Conservation (phyloP, 495 filamentous ascomycete genomes). For the Ascodesmis nigricans region DNA sequence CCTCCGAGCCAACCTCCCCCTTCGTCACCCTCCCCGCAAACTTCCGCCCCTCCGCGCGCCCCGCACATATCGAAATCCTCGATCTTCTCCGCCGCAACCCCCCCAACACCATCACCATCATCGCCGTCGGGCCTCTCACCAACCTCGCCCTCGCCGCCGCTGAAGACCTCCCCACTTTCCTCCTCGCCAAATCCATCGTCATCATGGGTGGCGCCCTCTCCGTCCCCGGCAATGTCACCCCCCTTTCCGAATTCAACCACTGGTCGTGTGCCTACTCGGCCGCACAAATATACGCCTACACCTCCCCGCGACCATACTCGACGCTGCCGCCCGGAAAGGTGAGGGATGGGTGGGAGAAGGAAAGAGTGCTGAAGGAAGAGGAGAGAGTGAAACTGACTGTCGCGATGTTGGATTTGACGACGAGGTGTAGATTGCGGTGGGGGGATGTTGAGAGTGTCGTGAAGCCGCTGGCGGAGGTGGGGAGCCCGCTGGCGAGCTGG, state of each 20-base stretch:
- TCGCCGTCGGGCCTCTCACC: slow-evolving; percentile 75
- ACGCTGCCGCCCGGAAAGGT: slow-evolving; percentile 26
- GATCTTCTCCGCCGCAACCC: slow-evolving; percentile 55
- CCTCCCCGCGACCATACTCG: slow-evolving; percentile 46
- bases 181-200: slow-evolving; percentile 70
- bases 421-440: slow-evolving; percentile 41
- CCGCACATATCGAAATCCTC: slow-evolving; percentile 69
- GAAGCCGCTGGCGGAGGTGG: slow-evolving; percentile 26
- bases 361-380: slow-evolving; percentile 29
- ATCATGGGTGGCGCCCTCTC: slow-evolving; percentile 92
- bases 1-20: slow-evolving; percentile 20
- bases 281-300: slow-evolving; percentile 73
- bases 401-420: slow-evolving; percentile 81
- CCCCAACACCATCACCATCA: slow-evolving; percentile 62
- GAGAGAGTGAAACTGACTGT: slow-evolving; percentile 47
- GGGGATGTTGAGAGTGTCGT: slow-evolving; percentile 36
- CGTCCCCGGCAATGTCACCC: slow-evolving; percentile 44
- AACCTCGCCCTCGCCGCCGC: slow-evolving; percentile 77
- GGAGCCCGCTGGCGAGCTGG: slow-evolving; percentile 72
- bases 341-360: slow-evolving; percentile 29
- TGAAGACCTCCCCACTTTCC: slow-evolving; percentile 64
- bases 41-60: slow-evolving; percentile 44
- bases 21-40: slow-evolving; percentile 19
- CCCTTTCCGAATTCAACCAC: slow-evolving; percentile 40
- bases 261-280: slow-evolving; percentile 66